Conservation (phyloP, 2,329 filamentous ascomycete genomes). For the Diaporthe sp. region DNA sequence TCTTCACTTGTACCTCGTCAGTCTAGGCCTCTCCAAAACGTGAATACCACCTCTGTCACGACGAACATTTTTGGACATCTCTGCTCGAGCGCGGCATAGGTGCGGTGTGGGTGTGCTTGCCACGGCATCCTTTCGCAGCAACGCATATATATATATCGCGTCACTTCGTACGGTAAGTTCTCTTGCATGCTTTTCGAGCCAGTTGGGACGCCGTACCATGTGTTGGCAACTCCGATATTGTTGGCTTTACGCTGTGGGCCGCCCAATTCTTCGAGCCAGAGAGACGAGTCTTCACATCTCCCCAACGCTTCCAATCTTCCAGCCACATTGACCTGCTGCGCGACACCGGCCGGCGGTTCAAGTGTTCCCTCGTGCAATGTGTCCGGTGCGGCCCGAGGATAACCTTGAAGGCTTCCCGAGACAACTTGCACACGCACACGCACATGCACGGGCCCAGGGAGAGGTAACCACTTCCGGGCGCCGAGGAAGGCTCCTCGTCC, state of each 20-base stretch:
- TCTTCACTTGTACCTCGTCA: slow-evolving; percentile 42
- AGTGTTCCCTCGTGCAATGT: slow-evolving; percentile 14
- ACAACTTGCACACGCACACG: slow-evolving; percentile 7
- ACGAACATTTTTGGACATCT: not conserved
- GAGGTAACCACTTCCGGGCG: not conserved
- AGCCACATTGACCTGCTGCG: not conserved
- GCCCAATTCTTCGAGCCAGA: not conserved
- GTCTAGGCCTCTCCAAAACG: slow-evolving; percentile 40
- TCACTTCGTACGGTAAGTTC: not conserved
- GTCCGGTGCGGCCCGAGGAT: slow-evolving; percentile 16
- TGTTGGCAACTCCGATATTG: not conserved
- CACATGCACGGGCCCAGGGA: slow-evolving; percentile 5
- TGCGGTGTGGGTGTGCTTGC: too few species aligned
- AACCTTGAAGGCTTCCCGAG: slow-evolving; percentile 34
- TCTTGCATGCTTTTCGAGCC: not conserved
- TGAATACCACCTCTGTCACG: slow-evolving; percentile 41
- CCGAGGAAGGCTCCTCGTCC: not conserved
- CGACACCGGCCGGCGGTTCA: slow-evolving; percentile 14
- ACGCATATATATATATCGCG: not conserved
- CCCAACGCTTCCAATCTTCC: not conserved
- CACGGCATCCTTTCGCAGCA: not conserved
- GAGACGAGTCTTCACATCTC: not conserved
- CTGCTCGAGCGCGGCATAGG: not conserved
- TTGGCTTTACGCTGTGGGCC: not conserved
- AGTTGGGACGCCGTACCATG: not conserved